Conservation (phyloP, 2,329 filamentous ascomycete species). For the Botryosphaeria dothidea region DNA sequence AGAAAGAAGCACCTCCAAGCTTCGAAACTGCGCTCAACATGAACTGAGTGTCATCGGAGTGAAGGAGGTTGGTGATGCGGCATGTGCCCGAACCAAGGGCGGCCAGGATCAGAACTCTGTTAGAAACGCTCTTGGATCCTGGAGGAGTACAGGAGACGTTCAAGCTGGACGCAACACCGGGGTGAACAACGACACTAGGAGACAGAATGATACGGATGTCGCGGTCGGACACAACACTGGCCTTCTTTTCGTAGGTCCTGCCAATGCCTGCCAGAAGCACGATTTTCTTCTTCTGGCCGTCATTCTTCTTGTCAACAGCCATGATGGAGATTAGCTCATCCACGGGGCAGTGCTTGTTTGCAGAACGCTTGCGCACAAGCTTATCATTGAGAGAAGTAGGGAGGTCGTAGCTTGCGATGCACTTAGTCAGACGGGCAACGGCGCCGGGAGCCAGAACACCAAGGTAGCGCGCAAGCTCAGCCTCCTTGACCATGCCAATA, state of each 20-base stretch:
- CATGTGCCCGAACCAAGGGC: constrained; percentile 85
- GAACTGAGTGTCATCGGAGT: constrained; percentile 95
- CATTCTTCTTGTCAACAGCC: constrained; percentile 99
- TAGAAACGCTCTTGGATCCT: constrained; percentile 97
- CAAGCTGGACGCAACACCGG: constrained; percentile 67
- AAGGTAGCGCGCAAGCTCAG: constrained; percentile 85
- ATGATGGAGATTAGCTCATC: constrained; percentile 87
- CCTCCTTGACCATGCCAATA: constrained; percentile 98
- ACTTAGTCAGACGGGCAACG: constrained; percentile 87
- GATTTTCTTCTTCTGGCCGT: constrained; percentile 92
- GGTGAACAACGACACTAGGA: constrained; percentile 71
- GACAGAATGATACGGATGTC: constrained; percentile 83
- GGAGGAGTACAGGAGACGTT: constrained; percentile 81
- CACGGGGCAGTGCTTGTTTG: constrained; percentile 83
- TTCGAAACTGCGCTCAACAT: constrained; percentile 92
- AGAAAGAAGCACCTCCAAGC: constrained; percentile 82
- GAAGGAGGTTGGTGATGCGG: constrained; percentile 86
- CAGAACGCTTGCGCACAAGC: constrained; percentile 76
- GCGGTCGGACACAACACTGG: constrained; percentile 83
- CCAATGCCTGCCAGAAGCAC: constrained; percentile 90
- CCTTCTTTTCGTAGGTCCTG: constrained; percentile 80
- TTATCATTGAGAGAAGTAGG: constrained; percentile 85
- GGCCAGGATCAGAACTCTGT: constrained; percentile 89
- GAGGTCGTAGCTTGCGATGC: constrained; percentile 89
- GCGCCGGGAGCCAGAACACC: constrained; percentile 83